Percentiles rank a stretch among this genome's conserved stretches.
These are phyloP conservation scores for Rhypophila decipiens DNA, from an alignment of 495 filamentous ascomycete genomes.

Conservation along the genomic window DNA sequence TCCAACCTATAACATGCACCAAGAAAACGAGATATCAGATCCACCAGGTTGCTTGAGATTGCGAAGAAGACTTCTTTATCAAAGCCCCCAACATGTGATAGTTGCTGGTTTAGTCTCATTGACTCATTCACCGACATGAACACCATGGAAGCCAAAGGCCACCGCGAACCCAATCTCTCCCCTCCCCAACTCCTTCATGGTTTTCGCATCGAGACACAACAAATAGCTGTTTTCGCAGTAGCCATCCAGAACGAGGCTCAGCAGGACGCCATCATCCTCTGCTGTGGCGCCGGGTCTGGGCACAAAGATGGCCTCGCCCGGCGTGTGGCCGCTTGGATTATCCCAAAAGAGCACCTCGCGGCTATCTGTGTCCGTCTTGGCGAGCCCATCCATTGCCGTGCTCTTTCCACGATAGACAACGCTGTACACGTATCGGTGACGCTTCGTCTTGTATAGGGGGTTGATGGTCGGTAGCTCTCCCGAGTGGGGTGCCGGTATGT, in stretches of 20 bases:
- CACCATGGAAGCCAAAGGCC: slow-evolving; percentile 68
- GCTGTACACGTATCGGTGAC: slow-evolving; percentile 61
- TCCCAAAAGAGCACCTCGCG: slow-evolving; percentile 46
- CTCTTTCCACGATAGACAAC: slow-evolving; percentile 50
- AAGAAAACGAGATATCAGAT: too few relatives aligned
- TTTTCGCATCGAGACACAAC: slow-evolving; percentile 59
- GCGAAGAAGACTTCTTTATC: too few relatives aligned
- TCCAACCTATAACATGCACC: too few relatives aligned
- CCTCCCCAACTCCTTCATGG: slow-evolving; percentile 57
- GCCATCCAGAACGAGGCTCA: slow-evolving; percentile 69
- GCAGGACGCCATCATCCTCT: slow-evolving; percentile 66
- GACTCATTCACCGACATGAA: too few relatives aligned
- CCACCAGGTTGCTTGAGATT: too few relatives aligned
- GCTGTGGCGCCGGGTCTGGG: slow-evolving; percentile 37
- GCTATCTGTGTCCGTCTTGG: slow-evolving; percentile 60
- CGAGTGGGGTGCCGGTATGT: slow-evolving; percentile 29
- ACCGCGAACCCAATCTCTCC: slow-evolving; percentile 57
- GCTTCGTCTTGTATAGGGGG: slow-evolving; percentile 43
- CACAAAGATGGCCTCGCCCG: slow-evolving; percentile 70
- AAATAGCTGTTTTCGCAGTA: slow-evolving; percentile 56
- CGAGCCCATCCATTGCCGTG: slow-evolving; percentile 57
- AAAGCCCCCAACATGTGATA: too few relatives aligned
- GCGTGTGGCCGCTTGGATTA: slow-evolving; percentile 53
- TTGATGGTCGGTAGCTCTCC: slow-evolving; percentile 68
- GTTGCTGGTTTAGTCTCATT: too few relatives aligned